Percentiles rank a stretch among this genome's conserved stretches.
These are phyloP conservation scores for Aspergillus proliferans DNA, from an alignment of 2,329 filamentous ascomycete species.

Conservation along the genomic window DNA sequence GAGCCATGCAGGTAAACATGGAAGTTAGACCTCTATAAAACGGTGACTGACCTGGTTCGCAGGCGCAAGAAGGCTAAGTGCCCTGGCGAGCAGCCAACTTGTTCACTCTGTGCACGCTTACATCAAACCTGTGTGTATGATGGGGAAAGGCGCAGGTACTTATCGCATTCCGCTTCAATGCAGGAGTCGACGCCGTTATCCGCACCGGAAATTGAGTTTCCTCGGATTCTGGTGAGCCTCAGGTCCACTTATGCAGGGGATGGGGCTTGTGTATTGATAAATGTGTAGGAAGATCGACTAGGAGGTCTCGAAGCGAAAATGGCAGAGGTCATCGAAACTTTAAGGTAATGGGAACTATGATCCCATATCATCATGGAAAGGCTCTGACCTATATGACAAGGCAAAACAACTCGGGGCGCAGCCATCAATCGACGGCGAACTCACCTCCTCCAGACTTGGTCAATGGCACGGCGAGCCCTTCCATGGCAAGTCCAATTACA, in stretches of 20 bases:
- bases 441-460: constrained; percentile 7
- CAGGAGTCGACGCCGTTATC: constrained; percentile 11
- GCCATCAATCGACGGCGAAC: constrained; percentile 3
- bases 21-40: background rate
- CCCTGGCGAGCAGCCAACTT: constrained; percentile 45
- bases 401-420: constrained; percentile 11
- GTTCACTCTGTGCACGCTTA: constrained; percentile 46
- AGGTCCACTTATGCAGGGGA: background rate
- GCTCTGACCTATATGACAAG: constrained; percentile 3
- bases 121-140: constrained; percentile 44
- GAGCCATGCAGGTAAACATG: constrained; percentile 35
- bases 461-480: constrained; percentile 3
- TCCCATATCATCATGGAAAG: constrained; percentile 1
- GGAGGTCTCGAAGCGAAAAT: constrained; percentile 29
- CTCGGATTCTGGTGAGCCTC: constrained; percentile 16
- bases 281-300: constrained; percentile 26
- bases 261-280: background rate
- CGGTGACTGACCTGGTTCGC: constrained; percentile 1
- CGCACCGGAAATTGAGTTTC: constrained; percentile 7
- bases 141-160: constrained; percentile 23
- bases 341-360: constrained; percentile 23
- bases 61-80: constrained; percentile 50
- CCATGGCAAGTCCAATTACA: constrained; percentile 14
- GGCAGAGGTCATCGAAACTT: constrained; percentile 28
- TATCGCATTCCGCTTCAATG: constrained; percentile 1